Percentiles rank a stretch among this genome's conserved stretches.
phyloP scores from a whole-genome alignment of 2,329 filamentous ascomycete genomes.

The Ophiocordyceps sinensis region DNA sequence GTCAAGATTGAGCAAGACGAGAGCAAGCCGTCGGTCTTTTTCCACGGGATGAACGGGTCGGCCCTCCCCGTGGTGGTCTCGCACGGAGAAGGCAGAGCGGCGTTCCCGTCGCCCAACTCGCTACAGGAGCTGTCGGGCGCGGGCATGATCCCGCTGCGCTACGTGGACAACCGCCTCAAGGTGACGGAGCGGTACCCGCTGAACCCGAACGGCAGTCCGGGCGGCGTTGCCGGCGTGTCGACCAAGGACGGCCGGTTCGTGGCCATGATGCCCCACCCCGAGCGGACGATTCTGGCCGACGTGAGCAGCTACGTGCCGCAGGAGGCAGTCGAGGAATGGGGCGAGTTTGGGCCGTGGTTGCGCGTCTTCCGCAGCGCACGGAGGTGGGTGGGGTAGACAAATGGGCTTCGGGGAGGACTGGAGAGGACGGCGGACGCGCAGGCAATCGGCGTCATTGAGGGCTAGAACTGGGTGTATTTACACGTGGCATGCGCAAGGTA shows the following conservation, averaged over 20 bases:
- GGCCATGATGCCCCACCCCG: conserved; percentile 87
- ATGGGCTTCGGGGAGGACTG: too few relatives aligned
- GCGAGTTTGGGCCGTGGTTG: conserved; percentile 72
- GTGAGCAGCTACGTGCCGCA: conserved; percentile 60
- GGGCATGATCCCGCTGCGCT: conserved; percentile 64
- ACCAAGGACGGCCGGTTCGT: conserved; percentile 67
- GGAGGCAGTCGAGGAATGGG: conserved; percentile 49
- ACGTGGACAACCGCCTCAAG: conserved; percentile 64
- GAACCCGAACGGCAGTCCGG: conserved; percentile 75
- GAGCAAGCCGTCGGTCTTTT: conserved; percentile 57
- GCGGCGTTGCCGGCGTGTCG: conserved; percentile 67
- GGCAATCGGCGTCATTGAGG: too few relatives aligned
- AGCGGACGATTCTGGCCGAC: conserved; percentile 72
- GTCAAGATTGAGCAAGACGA: conserved; percentile 53
- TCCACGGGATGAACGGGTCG: conserved; percentile 75
- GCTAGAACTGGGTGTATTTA: too few relatives aligned
- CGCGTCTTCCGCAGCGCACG: conserved; percentile 78
- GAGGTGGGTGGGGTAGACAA: conserved; percentile 58
- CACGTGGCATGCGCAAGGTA: too few relatives aligned
- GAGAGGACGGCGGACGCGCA: too few relatives aligned
- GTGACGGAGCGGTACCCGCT: conserved; percentile 73
- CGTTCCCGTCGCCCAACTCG: conserved; percentile 42
- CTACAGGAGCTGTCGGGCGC: conserved; percentile 43
- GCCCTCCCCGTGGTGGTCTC: conserved; percentile 75
- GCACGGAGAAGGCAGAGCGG: conserved; percentile 80